phyloP scores from a whole-genome alignment of 495 filamentous ascomycete genomes.

The Penicillium salamii region DNA sequence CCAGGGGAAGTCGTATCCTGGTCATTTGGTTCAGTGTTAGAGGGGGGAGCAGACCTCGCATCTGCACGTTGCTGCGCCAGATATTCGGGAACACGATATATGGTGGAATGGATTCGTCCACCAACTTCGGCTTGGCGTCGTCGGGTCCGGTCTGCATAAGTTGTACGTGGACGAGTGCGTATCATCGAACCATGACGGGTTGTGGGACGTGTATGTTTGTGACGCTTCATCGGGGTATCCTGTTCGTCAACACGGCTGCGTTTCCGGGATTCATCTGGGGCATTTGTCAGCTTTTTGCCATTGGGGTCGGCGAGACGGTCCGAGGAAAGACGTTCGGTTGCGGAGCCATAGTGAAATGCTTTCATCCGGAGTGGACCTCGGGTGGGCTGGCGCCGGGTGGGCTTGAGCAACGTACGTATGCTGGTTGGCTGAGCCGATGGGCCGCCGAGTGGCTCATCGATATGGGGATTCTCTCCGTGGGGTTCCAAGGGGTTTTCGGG shows the following conservation, averaged over 20 bases:
- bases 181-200: neutral
- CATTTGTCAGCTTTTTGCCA: neutral
- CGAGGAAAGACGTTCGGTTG: too few species aligned
- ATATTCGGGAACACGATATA: constrained; percentile 36
- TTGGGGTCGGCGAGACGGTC: too few species aligned
- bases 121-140: constrained; percentile 26
- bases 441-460: too few species aligned
- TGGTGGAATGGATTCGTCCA: constrained; percentile 32
- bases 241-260: neutral
- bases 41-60: neutral
- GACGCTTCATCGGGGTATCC: neutral
- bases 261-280: constrained; percentile 1
- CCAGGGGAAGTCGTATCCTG: neutral
- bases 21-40: neutral
- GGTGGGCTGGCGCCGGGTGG: too few species aligned
- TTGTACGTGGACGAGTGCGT: constrained; percentile 3
- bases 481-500: too few species aligned
- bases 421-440: too few species aligned
- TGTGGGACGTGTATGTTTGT: neutral
- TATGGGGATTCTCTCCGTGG: too few species aligned
- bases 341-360: too few species aligned
- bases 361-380: too few species aligned
- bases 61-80: constrained; percentile 27
- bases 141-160: constrained; percentile 29
- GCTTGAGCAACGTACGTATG: too few species aligned